Evolutionary conservation across 73 alveolate species (phyloP).

Genomic region (Paramecium primaurelia): DNA sequence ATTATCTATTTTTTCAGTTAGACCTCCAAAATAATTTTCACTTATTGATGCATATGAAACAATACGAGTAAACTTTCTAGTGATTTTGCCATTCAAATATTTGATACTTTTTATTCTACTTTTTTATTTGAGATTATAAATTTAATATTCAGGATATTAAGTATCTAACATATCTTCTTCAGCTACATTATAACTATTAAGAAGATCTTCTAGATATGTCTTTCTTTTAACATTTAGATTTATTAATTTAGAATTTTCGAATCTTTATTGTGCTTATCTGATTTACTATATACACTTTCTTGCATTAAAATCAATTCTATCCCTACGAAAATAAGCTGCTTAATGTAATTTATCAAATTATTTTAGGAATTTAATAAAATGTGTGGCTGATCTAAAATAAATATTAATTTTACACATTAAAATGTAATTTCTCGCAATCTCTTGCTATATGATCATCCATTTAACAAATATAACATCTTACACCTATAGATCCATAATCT

Average conservation of each 20-base stretch:
- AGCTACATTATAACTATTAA: background rate
- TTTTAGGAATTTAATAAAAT: background rate
- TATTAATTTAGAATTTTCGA: background rate
- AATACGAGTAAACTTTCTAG: background rate
- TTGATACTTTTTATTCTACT: background rate
- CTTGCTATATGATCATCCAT: background rate
- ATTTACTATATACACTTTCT: background rate
- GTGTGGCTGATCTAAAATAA: slow-evolving; percentile 41
- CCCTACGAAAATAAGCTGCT: background rate
- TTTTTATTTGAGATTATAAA: background rate
- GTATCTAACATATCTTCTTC: background rate
- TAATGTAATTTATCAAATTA: background rate
- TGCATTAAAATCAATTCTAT: slow-evolving; percentile 6
- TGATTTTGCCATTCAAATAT: background rate
- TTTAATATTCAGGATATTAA: background rate
- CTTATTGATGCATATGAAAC: background rate
- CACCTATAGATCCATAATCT: slow-evolving; percentile 4
- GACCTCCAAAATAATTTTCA: background rate
- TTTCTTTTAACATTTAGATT: background rate
- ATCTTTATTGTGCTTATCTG: background rate
- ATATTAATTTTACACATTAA: slow-evolving; percentile 51
- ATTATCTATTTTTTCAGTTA: background rate
- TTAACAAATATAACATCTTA: slow-evolving; percentile 29
- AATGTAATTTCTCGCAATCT: slow-evolving; percentile 22
- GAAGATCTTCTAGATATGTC: background rate